These are phyloP conservation scores for Ceratocystis albifundus DNA, from an alignment of 2,329 filamentous ascomycete genomes.

Conservation along the genomic window DNA sequence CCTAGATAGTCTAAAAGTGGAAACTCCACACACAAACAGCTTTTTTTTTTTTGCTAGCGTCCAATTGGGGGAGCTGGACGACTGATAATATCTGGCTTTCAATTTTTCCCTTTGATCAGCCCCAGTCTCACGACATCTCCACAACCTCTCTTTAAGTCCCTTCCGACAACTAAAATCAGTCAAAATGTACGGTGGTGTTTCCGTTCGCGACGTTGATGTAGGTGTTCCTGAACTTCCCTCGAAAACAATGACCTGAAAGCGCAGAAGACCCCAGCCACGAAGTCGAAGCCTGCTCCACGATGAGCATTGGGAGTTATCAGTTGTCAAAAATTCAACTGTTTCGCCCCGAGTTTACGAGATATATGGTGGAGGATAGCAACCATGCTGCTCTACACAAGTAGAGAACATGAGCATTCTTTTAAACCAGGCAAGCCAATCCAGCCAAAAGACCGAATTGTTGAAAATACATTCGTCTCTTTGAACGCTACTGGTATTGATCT, in stretches of 20 bases:
- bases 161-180: conserved; percentile 37
- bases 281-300: conserved; percentile 11
- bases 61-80: neutral
- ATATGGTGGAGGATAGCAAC: neutral
- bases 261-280: conserved; percentile 9
- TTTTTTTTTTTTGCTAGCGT: neutral
- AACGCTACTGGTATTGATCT: neutral
- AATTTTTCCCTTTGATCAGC: conserved; percentile 7
- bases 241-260: conserved; percentile 24
- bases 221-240: conserved; percentile 31
- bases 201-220: conserved; percentile 79
- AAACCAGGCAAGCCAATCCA: neutral
- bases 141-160: conserved; percentile 21
- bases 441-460: neutral
- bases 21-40: conserved; percentile 16
- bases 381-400: too few species aligned
- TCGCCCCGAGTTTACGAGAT: neutral
- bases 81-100: conserved; percentile 18
- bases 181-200: conserved; percentile 70
- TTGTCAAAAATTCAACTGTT: neutral
- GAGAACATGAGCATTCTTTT: too few species aligned
- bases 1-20: conserved; percentile 13
- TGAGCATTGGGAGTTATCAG: neutral
- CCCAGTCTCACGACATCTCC: conserved; percentile 13
- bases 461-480: neutral